Conservation (phyloP, 176 grass and related monocot genomes). For the Paspalum vaginatum region DNA sequence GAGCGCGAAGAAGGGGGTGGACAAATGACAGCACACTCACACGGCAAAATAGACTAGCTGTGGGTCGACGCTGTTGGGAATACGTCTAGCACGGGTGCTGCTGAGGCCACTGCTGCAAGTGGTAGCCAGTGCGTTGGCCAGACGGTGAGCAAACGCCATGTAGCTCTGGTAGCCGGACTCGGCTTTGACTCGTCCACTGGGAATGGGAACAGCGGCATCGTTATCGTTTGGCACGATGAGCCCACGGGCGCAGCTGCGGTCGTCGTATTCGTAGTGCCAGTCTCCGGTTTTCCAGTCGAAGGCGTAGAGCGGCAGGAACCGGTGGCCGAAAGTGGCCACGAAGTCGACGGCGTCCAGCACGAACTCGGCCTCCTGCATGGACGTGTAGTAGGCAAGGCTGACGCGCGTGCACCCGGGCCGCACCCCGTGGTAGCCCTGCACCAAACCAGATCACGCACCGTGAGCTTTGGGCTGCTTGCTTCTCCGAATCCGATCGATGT, state of each 20-base stretch:
- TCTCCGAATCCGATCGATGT: neutral
- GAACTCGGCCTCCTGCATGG: slow-evolving; percentile 64
- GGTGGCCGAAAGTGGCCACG: slow-evolving; percentile 67
- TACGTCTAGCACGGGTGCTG: neutral
- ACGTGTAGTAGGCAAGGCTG: slow-evolving; percentile 74
- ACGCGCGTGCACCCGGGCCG: slow-evolving; percentile 79
- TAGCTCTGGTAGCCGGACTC: slow-evolving; percentile 27
- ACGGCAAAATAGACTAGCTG: slow-evolving; percentile 37
- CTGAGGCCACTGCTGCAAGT: neutral
- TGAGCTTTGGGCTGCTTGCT: neutral
- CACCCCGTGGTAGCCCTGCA: slow-evolving; percentile 73
- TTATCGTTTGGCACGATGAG: slow-evolving; percentile 18
- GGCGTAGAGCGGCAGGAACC: slow-evolving; percentile 69
- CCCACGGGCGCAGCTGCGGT: slow-evolving; percentile 2
- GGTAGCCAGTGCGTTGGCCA: slow-evolving; percentile 22
- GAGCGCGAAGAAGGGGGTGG: neutral
- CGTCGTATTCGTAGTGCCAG: slow-evolving; percentile 47
- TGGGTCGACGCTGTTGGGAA: slow-evolving; percentile 39
- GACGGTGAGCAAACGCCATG: slow-evolving; percentile 37
- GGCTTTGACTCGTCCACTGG: slow-evolving; percentile 19
- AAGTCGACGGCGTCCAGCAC: slow-evolving; percentile 69
- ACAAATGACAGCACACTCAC: neutral
- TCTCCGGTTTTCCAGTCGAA: slow-evolving; percentile 72
- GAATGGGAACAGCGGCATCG: neutral
- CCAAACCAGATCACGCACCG: too few species aligned